phyloP scores from a whole-genome alignment of 148 eudicot genomes.

The Silene uniflora region DNA sequence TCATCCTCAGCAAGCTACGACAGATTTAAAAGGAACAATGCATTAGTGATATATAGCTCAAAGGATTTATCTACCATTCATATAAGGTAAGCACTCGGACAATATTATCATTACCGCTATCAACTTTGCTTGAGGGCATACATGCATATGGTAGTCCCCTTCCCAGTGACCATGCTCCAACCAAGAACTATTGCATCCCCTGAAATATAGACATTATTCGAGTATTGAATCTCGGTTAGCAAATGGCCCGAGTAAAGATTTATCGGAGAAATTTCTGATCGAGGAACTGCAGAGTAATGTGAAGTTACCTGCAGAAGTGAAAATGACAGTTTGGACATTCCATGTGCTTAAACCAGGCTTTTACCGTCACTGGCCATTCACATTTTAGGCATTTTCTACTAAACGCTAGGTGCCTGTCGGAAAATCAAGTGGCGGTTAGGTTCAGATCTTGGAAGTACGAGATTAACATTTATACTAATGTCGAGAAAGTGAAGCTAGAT shows the following conservation, averaged over 20 bases:
- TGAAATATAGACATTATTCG: conserved; percentile 3
- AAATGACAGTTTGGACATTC: conserved; percentile 11
- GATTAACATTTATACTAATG: too few species aligned
- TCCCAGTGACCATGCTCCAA: conserved; percentile 4
- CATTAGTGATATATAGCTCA: background rate
- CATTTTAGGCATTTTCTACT: conserved; percentile 19
- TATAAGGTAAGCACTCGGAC: background rate
- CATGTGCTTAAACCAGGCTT: background rate
- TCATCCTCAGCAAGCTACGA: background rate
- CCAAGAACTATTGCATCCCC: conserved; percentile 20
- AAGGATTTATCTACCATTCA: background rate
- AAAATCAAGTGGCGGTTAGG: background rate
- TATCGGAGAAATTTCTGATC: background rate
- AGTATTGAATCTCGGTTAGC: background rate
- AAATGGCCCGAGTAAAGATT: background rate
- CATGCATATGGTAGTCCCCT: conserved; percentile 7
- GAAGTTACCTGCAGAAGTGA: conserved; percentile 22
- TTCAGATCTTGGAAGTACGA: background rate
- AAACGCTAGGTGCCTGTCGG: background rate
- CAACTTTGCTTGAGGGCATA: conserved; percentile 5
- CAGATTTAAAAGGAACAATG: background rate
- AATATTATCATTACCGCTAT: background rate
- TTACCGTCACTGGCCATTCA: background rate
- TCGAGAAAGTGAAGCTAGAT: too few species aligned
- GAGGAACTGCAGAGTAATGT: background rate